Base-by-base conservation (phyloP, 2,329 filamentous ascomycete genomes). In the Colletotrichum lupini region DNA sequence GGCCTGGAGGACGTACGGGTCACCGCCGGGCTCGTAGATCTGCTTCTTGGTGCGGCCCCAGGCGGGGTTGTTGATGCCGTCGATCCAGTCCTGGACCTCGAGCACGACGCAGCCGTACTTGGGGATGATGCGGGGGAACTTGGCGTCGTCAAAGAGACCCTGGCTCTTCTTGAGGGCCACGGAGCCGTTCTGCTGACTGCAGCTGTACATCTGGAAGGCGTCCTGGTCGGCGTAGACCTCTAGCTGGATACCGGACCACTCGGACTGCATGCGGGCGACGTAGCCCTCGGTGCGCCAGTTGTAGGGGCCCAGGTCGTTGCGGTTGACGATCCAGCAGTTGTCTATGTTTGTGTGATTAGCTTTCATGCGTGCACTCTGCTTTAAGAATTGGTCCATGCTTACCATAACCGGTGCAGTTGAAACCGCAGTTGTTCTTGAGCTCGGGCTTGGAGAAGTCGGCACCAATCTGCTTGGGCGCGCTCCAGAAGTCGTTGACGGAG, bases 61-160 rank as follows among this genome's bases (percentile, higher is more conserved):
- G 82, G 95, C 90, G 0, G 95, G 95, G 77, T 97, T 90, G 84
- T 98, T 98, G 84, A 98, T 97, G 30, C 89, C 95, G 80, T 97
- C 95, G 79, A 98, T 97, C 90, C 92, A 98, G 81, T 97, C 95
- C 87, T 98, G 91, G 14, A 97, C 94, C 85, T 98, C 96, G 82
- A 98, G 89, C 61, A 98, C 96, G 30, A 98, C 80, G 82, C 96
- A 98, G 37, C 94, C 95, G 79, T 95, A 94, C 85, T 95, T 81
- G 68, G 90, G 88, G 30, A 95, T 92, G 8, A 89, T 89, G 49
- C 92, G 86, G 4, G 90, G 89, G 77, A 91, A 89, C 37, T 84
- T 82, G 1, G 83, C 75, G 73, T 88, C 82, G 74, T 89, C 86
- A 74, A 85, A 82, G 4, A 93, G 83, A 19, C 93, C 93, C 81